Evolutionary conservation across 805 yeast species (phyloP).

Genomic region (Saturnispora diversa): DNA sequence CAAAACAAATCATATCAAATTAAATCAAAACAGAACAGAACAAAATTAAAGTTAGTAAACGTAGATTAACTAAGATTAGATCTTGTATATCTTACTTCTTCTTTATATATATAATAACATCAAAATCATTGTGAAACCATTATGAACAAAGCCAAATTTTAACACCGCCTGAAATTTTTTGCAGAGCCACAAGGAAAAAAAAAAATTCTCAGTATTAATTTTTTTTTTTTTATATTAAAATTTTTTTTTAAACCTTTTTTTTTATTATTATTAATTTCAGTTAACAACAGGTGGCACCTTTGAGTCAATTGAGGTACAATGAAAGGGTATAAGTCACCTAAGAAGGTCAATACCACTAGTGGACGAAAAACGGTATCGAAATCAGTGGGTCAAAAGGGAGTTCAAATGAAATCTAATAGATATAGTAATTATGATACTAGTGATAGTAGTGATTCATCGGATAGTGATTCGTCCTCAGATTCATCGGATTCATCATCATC

Average conservation of each 20-base stretch:
- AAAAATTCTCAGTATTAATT: not conserved
- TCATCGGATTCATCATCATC: slow-evolving; percentile 8
- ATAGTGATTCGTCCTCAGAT: slow-evolving; percentile 7
- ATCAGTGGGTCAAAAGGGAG: slow-evolving; percentile 21
- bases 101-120: too few relatives aligned
- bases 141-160: too few relatives aligned
- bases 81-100: too few relatives aligned
- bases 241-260: slow-evolving; percentile 8
- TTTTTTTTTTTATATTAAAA: not conserved
- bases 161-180: not conserved
- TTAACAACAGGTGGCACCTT: not conserved
- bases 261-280: slow-evolving; percentile 2
- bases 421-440: slow-evolving; percentile 23
- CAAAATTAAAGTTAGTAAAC: too few relatives aligned
- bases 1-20: too few relatives aligned
- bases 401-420: slow-evolving; percentile 10
- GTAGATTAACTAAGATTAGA: too few relatives aligned
- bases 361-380: slow-evolving; percentile 2
- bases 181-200: not conserved
- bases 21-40: too few relatives aligned
- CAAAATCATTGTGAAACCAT: too few relatives aligned
- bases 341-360: slow-evolving; percentile 1
- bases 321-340: slow-evolving; percentile 3
- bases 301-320: not conserved
- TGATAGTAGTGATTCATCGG: slow-evolving; percentile 17